A percentile compares a stretch with the other conserved stretches of the same genome.
Conservation (phyloP, 2,329 filamentous ascomycete species). For the Albophoma yamanashiensis region DNA sequence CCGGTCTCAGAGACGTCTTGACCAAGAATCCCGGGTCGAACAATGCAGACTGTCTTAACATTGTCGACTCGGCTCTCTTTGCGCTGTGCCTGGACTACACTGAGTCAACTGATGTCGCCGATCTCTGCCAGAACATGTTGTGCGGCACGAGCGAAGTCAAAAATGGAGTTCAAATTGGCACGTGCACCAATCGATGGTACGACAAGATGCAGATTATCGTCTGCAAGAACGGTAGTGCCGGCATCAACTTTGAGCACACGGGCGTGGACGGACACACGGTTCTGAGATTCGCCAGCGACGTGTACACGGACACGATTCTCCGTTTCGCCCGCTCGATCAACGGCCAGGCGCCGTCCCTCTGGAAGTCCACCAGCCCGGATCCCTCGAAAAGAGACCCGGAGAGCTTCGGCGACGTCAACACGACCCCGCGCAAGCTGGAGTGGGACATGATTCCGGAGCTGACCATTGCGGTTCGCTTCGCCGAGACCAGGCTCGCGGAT, state of each 20-base stretch:
- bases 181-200: constrained; percentile 97
- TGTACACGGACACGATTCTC: constrained; percentile 96
- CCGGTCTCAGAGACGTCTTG: constrained; percentile 76
- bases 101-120: constrained; percentile 68
- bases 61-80: constrained; percentile 90
- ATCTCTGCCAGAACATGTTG: constrained; percentile 97
- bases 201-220: constrained; percentile 99
- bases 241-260: constrained; percentile 98
- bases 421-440: constrained; percentile 89
- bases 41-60: constrained; percentile 90
- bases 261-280: constrained; percentile 97
- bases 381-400: constrained; percentile 84
- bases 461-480: constrained; percentile 83
- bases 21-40: constrained; percentile 81
- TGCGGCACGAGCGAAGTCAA: constrained; percentile 89
- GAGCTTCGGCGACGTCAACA: constrained; percentile 87
- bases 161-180: constrained; percentile 89
- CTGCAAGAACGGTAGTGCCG: constrained; percentile 95
- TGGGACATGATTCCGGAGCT: constrained; percentile 96
- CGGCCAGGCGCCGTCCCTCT: constrained; percentile 80
- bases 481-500: constrained; percentile 87
- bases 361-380: constrained; percentile 84
- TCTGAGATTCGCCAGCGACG: constrained; percentile 85
- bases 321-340: constrained; percentile 94
- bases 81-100: constrained; percentile 88